These are phyloP conservation scores for Daedaleopsis sinensis DNA, from an alignment of 768 basidiomycete species.

Conservation along the genomic window DNA sequence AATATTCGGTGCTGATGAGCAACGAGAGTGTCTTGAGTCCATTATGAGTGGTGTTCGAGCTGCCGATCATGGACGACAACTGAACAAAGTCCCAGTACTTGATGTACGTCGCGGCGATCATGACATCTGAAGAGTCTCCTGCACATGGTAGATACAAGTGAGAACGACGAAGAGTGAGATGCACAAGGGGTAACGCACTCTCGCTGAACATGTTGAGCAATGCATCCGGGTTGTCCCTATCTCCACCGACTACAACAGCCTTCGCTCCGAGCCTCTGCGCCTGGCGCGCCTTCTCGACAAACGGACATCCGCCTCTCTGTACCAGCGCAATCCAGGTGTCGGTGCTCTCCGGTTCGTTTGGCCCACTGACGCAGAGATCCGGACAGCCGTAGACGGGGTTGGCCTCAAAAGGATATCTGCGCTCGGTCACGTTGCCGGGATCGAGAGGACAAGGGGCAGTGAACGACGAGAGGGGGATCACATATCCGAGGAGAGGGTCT, in stretches of 20 bases:
- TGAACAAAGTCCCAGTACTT: conserved; percentile 78
- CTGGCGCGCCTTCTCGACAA: conserved; percentile 76
- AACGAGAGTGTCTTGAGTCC: conserved; percentile 76
- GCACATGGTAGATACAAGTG: background rate
- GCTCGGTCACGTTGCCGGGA: conserved; percentile 28
- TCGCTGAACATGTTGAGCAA: conserved; percentile 93
- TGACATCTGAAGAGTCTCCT: conserved; percentile 87
- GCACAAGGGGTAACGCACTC: conserved; percentile 48
- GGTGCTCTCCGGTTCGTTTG: conserved; percentile 55
- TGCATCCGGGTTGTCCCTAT: conserved; percentile 72
- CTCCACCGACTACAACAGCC: conserved; percentile 92
- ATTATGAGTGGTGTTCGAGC: conserved; percentile 79
- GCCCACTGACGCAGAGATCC: conserved; percentile 58
- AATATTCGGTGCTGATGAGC: conserved; percentile 76
- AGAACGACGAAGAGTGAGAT: conserved; percentile 13
- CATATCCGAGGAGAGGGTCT: conserved; percentile 46
- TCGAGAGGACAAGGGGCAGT: conserved; percentile 43
- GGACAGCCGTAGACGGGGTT: conserved; percentile 60
- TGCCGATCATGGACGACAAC: conserved; percentile 66
- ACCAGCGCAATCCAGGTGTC: conserved; percentile 92
- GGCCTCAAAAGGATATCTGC: conserved; percentile 17
- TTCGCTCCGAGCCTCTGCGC: conserved; percentile 69
- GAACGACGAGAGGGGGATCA: conserved; percentile 40
- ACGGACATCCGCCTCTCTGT: conserved; percentile 87
- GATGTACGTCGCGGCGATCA: conserved; percentile 87